Base-by-base conservation (phyloP, 73 alveolate genomes). In the Symbiodinium natans region DNA sequence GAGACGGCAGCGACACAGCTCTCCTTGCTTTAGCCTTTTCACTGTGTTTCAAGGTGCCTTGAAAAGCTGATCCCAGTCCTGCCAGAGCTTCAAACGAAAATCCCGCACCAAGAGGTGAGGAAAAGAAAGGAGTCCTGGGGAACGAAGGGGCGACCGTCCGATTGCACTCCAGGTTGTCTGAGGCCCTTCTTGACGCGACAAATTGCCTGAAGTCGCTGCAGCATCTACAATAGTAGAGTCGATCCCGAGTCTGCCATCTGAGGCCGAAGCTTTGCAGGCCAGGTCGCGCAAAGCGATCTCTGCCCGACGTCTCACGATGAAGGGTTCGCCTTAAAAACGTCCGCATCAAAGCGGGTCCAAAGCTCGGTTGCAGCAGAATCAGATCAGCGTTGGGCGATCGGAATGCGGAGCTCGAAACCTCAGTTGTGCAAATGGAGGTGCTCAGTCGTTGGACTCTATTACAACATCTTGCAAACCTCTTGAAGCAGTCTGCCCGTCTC, bases 101-200 rank as follows among this genome's bases (percentile, higher is more conserved):
- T 38, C 86, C 7, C 41, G 42, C 17, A 75, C 11, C 29, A 38
- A 4, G 41, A 11, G 11, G 10, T 71, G 38, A 25, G 43, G 40
- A 25, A 33, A 40, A 23, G 38, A 6, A 15, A 41, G 17, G 10
- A 33, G 33, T 83, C 95, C 95, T 88, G 80, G 2, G 95, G 95
- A 40, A 88, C 39, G 73, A 88, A 88, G 71, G 59, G 85, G 31
- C 39, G 42, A 3, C 74, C 86, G 11, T 33, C 85, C 6, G 25
- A 10, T 74, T 33, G 90, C 8, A 23, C 63, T 19, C 90, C 63
- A 13, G 86, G 42, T 31, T 33, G 13, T 38, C 95, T 82, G 5
- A 88, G 34, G 95, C 95, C 95, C 31, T 42, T 36, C 86, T 88
- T 88, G 86, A 88, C 40, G 68, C 95, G 95, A 56, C 95, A 88